Percentiles rank a stretch among this genome's conserved stretches.
phyloP scores from a whole-genome alignment of 2,329 filamentous ascomycete genomes.

The Ploettnerulaceae sp. region DNA sequence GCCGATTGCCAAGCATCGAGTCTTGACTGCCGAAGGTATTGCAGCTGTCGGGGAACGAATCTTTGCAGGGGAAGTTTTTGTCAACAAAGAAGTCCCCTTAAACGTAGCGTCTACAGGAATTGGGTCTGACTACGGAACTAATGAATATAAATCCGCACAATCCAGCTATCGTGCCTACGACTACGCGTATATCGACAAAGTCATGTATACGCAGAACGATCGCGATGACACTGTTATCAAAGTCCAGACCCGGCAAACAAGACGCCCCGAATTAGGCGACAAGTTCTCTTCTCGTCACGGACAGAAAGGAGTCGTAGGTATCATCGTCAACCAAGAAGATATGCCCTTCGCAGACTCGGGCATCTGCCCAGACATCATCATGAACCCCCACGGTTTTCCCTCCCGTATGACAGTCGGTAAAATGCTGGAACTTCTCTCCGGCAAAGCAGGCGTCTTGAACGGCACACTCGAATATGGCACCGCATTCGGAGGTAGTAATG shows the following conservation, averaged over 20 bases:
- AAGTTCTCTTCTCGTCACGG: constrained; percentile 99
- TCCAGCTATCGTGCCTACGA: constrained; percentile 80
- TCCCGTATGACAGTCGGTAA: constrained; percentile 99
- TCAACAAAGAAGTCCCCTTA: constrained; percentile 82
- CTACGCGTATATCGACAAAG: constrained; percentile 89
- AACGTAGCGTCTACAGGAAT: constrained; percentile 71
- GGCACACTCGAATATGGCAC: constrained; percentile 88
- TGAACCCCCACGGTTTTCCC: constrained; percentile 99
- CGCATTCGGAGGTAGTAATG: constrained; percentile 75
- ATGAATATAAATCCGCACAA: constrained; percentile 60
- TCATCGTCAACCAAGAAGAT: constrained; percentile 94
- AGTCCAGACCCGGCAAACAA: constrained; percentile 91
- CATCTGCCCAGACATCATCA: constrained; percentile 96
- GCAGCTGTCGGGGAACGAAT: constrained; percentile 81
- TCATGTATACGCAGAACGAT: constrained; percentile 88
- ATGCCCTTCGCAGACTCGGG: constrained; percentile 92
- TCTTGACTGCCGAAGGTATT: constrained; percentile 80
- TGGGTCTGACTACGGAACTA: constrained; percentile 58
- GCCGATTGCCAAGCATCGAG: constrained; percentile 62
- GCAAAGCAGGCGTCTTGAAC: constrained; percentile 84
- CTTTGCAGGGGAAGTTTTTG: constrained; percentile 74
- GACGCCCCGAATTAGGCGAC: constrained; percentile 90
- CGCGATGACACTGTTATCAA: constrained; percentile 84
- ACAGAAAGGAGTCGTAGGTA: constrained; percentile 95
- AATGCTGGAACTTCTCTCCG: constrained; percentile 88